Percentiles rank a stretch among this genome's conserved stretches.
These are phyloP conservation scores for Lindgomyces ingoldianus DNA, from an alignment of 495 filamentous ascomycete species.

Conservation along the genomic window DNA sequence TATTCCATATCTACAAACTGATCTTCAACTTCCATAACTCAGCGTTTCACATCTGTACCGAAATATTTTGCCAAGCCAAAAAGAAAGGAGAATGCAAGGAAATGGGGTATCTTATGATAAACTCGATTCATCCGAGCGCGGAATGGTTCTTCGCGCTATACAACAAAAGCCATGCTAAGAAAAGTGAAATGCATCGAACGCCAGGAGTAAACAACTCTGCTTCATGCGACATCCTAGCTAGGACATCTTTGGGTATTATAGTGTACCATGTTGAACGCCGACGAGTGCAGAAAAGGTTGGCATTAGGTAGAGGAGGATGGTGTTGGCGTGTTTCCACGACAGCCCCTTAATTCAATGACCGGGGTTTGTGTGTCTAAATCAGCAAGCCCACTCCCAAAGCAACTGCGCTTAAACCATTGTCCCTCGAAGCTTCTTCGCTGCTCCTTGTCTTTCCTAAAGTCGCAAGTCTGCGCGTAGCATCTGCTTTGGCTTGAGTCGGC, in stretches of 20 bases:
- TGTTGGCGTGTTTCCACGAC: too few relatives aligned
- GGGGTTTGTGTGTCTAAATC: constrained; percentile 11
- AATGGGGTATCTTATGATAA: background rate
- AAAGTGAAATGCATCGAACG: background rate
- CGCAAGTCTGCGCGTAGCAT: constrained; percentile 15
- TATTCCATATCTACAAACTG: too few relatives aligned
- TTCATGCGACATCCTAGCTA: background rate
- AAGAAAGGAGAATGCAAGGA: too few relatives aligned
- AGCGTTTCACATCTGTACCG: too few relatives aligned
- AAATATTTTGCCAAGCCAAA: too few relatives aligned
- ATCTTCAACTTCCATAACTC: too few relatives aligned
- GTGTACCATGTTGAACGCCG: background rate
- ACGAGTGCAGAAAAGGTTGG: background rate
- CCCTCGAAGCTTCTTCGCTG: constrained; percentile 16
- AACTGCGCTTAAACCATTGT: constrained; percentile 18
- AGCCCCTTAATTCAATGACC: too few relatives aligned
- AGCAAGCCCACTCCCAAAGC: constrained; percentile 22
- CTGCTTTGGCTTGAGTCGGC: constrained; percentile 18
- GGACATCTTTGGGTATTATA: background rate
- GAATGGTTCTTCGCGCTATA: background rate
- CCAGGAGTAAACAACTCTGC: background rate
- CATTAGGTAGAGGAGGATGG: background rate
- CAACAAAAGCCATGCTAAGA: background rate
- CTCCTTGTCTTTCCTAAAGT: constrained; percentile 11
- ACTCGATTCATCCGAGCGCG: background rate